Percentiles rank a stretch among this genome's conserved stretches.
Evolutionary conservation across 805 yeast species (phyloP).

Genomic region (Metschnikowia lochheadii): DNA sequence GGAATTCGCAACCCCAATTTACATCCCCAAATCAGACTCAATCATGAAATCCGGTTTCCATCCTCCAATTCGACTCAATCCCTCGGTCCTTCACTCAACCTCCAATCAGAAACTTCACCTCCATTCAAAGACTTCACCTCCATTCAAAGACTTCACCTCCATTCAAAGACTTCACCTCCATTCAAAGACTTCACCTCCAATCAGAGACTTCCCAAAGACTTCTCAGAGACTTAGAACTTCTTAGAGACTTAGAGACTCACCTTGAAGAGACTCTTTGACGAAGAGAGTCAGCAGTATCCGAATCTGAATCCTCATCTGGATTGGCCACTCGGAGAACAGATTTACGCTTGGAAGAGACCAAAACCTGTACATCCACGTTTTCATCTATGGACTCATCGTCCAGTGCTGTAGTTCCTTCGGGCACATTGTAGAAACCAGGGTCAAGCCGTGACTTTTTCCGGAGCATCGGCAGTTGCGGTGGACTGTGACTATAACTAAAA

Average conservation of each 20-base stretch:
- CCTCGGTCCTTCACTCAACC: too few species aligned
- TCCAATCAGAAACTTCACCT: too few species aligned
- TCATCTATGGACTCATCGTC: constrained; percentile 43
- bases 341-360: constrained; percentile 63
- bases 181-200: too few species aligned
- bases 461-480: constrained; percentile 21
- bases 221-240: too few species aligned
- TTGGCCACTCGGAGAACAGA: constrained; percentile 57
- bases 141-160: too few species aligned
- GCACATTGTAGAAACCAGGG: constrained; percentile 9
- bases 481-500: constrained; percentile 21
- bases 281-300: neutral
- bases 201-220: too few species aligned
- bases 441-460: constrained; percentile 14
- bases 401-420: neutral
- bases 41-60: too few species aligned
- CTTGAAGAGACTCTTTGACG: constrained; percentile 6
- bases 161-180: too few species aligned
- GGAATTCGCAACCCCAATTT: too few species aligned
- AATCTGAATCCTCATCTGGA: constrained; percentile 41
- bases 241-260: neutral
- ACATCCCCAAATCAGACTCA: too few species aligned
- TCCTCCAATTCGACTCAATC: too few species aligned
- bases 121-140: too few species aligned
- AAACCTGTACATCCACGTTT: constrained; percentile 63